Percentiles rank a stretch among this genome's conserved stretches.
These are phyloP conservation scores for Canna indica DNA, from an alignment of 176 grass and related monocot species.

Conservation along the genomic window DNA sequence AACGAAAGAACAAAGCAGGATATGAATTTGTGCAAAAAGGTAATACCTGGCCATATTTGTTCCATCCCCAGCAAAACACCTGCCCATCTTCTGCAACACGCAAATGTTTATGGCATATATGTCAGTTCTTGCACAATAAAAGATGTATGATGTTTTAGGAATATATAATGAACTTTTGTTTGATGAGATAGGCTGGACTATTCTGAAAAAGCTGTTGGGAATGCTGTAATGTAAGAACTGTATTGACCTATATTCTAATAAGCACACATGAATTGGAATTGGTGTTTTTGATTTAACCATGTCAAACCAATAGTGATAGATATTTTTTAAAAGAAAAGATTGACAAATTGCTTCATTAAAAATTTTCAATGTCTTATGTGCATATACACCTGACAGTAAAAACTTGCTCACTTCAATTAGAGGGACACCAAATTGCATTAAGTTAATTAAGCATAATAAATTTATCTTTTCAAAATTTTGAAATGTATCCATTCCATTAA, in stretches of 20 bases:
- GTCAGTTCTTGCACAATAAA: background rate
- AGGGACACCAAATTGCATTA: background rate
- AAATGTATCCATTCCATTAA: no score
- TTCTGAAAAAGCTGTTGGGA: background rate
- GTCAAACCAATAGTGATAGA: background rate
- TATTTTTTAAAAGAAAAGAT: background rate
- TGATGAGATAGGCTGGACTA: background rate
- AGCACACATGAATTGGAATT: background rate
- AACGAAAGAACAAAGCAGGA: background rate
- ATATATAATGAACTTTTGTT: background rate
- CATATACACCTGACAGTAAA: background rate
- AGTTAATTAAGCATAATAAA: background rate
- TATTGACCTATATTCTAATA: background rate
- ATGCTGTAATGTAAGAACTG: background rate
- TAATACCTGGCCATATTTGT: slow-evolving; percentile 95
- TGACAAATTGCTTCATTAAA: background rate
- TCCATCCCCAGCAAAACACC: slow-evolving; percentile 99
- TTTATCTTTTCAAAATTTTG: background rate
- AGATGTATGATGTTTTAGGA: background rate
- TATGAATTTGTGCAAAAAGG: background rate
- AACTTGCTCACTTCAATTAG: background rate
- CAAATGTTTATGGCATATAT: background rate
- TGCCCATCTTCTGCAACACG: slow-evolving; percentile 59
- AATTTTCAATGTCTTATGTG: background rate
- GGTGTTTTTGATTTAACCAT: background rate